phyloP scores from a whole-genome alignment of 129 eudicot genomes.

The Smallanthus sonchifolius region DNA sequence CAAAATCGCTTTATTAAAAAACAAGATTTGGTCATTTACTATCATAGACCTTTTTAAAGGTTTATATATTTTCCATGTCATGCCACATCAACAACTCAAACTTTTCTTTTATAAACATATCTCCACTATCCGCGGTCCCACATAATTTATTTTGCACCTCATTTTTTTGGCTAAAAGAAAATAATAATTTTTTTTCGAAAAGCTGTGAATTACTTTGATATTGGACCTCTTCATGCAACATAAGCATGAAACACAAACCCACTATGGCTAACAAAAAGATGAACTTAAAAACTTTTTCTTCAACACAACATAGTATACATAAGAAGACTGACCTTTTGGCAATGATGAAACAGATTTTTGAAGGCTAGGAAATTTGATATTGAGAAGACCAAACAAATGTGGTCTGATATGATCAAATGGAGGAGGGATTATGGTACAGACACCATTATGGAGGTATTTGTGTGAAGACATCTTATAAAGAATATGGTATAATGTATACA shows the following conservation, averaged over 20 bases:
- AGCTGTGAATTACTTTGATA: background rate
- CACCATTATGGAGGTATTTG: slow-evolving; percentile 69
- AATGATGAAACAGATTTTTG: slow-evolving; percentile 34
- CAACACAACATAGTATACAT: background rate
- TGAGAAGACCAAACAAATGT: slow-evolving; percentile 56
- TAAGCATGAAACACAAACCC: background rate
- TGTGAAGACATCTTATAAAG: slow-evolving; percentile 1
- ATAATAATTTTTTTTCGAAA: background rate
- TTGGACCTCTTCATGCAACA: background rate
- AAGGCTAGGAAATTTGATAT: slow-evolving; percentile 51
- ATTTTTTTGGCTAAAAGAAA: background rate
- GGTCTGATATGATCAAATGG: slow-evolving; percentile 53
- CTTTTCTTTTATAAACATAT: background rate
- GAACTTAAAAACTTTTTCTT: background rate
- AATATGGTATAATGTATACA: background rate
- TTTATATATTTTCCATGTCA: background rate
- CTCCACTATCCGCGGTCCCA: background rate
- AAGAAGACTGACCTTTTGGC: background rate
- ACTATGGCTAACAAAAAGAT: background rate
- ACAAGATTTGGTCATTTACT: background rate
- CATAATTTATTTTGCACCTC: background rate
- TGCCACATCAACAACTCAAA: background rate
- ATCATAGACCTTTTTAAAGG: background rate
- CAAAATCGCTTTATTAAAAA: background rate
- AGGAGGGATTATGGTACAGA: slow-evolving; percentile 89